Conservation (phyloP, 805 yeast genomes). For the Wickerhamomyces bisporus region DNA sequence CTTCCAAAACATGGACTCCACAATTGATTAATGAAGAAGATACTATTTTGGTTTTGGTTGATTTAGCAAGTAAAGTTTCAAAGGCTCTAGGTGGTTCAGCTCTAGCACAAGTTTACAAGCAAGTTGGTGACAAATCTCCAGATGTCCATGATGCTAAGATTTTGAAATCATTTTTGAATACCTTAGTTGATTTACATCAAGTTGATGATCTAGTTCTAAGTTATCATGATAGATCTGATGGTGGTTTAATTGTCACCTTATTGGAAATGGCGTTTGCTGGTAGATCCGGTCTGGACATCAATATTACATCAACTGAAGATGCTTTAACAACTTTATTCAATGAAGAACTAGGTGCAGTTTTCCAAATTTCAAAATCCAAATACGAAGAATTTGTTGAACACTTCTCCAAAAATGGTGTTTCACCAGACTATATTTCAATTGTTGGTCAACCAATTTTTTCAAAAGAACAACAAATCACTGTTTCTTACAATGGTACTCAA, state of each 20-base stretch:
- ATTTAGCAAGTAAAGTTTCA: conserved; percentile 51
- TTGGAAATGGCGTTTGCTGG: conserved; percentile 97
- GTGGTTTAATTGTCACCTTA: conserved; percentile 83
- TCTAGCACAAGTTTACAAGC: conserved; percentile 86
- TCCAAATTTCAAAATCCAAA: conserved; percentile 66
- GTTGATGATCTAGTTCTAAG: conserved; percentile 57
- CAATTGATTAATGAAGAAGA: conserved; percentile 52
- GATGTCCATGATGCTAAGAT: conserved; percentile 64
- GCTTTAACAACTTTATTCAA: conserved; percentile 63
- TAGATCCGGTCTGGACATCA: conserved; percentile 72
- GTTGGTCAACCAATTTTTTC: conserved; percentile 67
- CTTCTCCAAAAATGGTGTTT: conserved; percentile 55
- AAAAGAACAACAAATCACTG: conserved; percentile 46
- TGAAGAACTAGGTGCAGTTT: conserved; percentile 94
- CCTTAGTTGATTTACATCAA: conserved; percentile 70
- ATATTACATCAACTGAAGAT: conserved; percentile 34
- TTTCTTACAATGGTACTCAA: conserved; percentile 40
- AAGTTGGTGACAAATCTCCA: conserved; percentile 80
- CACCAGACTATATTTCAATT: conserved; percentile 45
- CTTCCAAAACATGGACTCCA: conserved; percentile 95
- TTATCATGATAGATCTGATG: conserved; percentile 95
- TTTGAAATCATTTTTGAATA: conserved; percentile 64
- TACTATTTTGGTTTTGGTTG: conserved; percentile 72
- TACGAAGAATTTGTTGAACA: conserved; percentile 49
- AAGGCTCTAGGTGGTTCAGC: conserved; percentile 89